Evolutionary conservation across 805 yeast genomes (phyloP).

Genomic region (Priceomyces melissophilus): DNA sequence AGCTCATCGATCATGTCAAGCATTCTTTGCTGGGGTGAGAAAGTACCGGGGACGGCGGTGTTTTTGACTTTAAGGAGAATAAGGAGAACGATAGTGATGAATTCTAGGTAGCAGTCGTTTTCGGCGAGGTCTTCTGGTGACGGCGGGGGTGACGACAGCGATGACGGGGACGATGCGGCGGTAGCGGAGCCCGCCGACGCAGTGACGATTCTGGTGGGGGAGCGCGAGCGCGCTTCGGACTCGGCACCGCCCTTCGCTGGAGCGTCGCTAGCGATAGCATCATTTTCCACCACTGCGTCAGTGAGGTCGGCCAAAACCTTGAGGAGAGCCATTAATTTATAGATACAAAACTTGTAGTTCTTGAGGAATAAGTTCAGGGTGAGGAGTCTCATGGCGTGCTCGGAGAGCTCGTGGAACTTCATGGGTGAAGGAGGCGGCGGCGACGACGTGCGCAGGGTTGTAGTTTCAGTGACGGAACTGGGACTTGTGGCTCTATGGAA

Average conservation of each 20-base stretch:
- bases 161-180: too few species aligned
- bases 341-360: conserved; percentile 33
- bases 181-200: too few species aligned
- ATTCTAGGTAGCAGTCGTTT: conserved; percentile 27
- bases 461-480: conserved; percentile 7
- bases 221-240: background rate
- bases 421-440: too few species aligned
- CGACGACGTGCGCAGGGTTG: conserved; percentile 1
- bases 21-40: conserved; percentile 4
- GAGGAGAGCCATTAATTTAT: conserved; percentile 34
- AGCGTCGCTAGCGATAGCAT: background rate
- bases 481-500: background rate
- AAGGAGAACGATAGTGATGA: conserved; percentile 31
- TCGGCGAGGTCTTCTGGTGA: conserved; percentile 12
- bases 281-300: background rate
- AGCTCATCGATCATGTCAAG: conserved; percentile 9
- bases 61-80: conserved; percentile 32
- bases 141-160: conserved; percentile 1
- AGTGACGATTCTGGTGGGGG: too few species aligned
- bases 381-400: conserved; percentile 31
- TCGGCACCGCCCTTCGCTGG: too few species aligned
- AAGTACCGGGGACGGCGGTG: conserved; percentile 2
- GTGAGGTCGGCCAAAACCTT: conserved; percentile 20
- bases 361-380: conserved; percentile 37
- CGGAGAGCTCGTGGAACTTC: conserved; percentile 30